Base-by-base conservation (phyloP, 768 basidiomycete species). In the Leccinum variicolor region DNA sequence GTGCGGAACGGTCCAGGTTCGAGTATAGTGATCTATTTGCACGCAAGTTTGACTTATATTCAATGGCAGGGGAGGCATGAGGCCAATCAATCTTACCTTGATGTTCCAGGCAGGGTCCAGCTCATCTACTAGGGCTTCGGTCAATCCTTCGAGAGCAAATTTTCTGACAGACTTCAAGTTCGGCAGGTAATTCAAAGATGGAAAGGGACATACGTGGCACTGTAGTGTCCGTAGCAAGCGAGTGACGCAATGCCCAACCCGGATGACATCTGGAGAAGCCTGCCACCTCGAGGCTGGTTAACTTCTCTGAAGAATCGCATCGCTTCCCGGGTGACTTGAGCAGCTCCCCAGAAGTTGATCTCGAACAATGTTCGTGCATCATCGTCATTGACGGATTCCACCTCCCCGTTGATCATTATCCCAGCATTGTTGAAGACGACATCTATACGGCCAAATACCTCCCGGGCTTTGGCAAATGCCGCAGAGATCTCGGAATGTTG, bases 341-440 rank as follows among this genome's bases (percentile, higher is more conserved):
- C 56, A 34, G 72, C 66, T 6, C 73, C 72, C 67, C 71, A 74
- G 29, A 71, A 74, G 52, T 75, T 68, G 36, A 75, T 70, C 19
- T 79, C 78, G 39, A 81, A 78, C 60, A 74, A 21, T 3, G 55
- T 50, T 21, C 74, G 68, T 14, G 73, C 76, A 1, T 67, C 65
- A 8, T 63, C 62, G 2, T 74, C 70, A 0, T 66, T 61, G 26
- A 69, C 61, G 5, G 64, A 69, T 61, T 80, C 80, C 26, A 75
- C 50, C 53, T 79, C 77, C 28, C 59, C 65, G 17, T 43, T 47
- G 21, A 61, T 41, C 52, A 52, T 68, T 59, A 19, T 58, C 23
- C 74, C 76, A 0, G 76, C 75, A 29, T 76, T 77, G 51, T 72
- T 75, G 60, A 75, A 69, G 13, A 77, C 76, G 26, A 75, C 68